phyloP scores from a whole-genome alignment of 1,284 basidiomycete species.

The Marasmius fiardii region DNA sequence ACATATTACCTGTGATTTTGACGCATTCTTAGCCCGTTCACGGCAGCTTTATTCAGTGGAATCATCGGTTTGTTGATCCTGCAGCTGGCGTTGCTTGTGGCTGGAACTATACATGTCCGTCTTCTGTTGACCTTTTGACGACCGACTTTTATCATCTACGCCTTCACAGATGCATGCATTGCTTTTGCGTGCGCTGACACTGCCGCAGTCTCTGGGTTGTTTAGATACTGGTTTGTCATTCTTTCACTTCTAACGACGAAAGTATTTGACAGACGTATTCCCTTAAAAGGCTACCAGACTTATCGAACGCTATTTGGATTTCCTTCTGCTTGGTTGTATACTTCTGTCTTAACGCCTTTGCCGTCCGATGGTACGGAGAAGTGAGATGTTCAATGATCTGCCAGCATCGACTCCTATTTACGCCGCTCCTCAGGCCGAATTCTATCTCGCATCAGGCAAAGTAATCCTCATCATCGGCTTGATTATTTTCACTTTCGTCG shows the following conservation, averaged over 20 bases:
- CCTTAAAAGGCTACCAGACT: constrained; percentile 10
- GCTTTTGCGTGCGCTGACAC: constrained; percentile 14
- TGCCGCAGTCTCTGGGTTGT: constrained; percentile 13
- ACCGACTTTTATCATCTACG: neutral
- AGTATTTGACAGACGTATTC: neutral
- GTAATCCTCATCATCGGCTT: constrained; percentile 43
- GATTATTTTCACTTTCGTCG: constrained; percentile 37
- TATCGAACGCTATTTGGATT: constrained; percentile 14
- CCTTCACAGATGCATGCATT: constrained; percentile 11
- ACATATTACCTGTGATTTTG: neutral
- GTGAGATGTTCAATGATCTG: constrained; percentile 21
- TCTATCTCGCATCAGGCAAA: constrained; percentile 28
- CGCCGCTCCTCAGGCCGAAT: constrained; percentile 25
- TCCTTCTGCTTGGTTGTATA: constrained; percentile 13
- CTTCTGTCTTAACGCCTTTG: constrained; percentile 13
- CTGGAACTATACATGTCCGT: constrained; percentile 15
- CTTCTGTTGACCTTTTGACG: neutral
- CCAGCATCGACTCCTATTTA: neutral
- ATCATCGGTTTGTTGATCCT: constrained; percentile 14
- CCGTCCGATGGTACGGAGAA: constrained; percentile 12
- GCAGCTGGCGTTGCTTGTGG: constrained; percentile 15
- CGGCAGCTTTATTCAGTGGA: constrained; percentile 14
- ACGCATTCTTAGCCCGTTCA: constrained; percentile 9
- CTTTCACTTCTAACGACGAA: no score
- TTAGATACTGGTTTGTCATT: constrained; percentile 12